These are phyloP conservation scores for Poa pratensis DNA, from an alignment of 176 grass and related monocot genomes.

Conservation along the genomic window DNA sequence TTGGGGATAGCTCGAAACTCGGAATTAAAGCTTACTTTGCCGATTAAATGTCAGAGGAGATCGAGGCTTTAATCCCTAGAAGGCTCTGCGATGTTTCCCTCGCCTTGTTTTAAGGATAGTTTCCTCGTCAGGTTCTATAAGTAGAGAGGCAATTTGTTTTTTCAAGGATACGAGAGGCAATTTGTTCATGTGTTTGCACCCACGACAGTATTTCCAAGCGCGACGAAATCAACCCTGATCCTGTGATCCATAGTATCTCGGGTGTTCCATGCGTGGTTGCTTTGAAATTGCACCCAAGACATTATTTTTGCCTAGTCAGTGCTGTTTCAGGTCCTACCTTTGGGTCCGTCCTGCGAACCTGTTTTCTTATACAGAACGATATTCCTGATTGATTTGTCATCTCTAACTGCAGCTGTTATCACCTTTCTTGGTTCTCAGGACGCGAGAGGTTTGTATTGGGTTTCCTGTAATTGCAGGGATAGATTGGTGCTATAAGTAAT, in stretches of 20 bases:
- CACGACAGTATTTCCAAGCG: background rate
- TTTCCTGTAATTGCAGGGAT: constrained; percentile 25
- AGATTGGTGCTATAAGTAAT: constrained; percentile 8
- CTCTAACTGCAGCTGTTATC: constrained; percentile 17
- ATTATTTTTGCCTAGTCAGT: background rate
- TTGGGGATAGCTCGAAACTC: background rate
- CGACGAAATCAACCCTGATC: background rate
- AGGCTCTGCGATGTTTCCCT: constrained; percentile 33
- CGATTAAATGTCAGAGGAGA: background rate
- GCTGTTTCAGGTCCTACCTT: constrained; percentile 2
- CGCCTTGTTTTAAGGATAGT: background rate
- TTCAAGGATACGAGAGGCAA: no score
- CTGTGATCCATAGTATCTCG: background rate
- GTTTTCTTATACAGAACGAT: background rate
- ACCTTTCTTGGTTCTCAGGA: background rate
- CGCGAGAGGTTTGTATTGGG: background rate
- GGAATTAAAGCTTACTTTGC: background rate
- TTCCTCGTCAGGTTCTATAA: background rate
- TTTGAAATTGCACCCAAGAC: no score
- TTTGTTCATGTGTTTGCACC: no score
- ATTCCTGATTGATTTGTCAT: background rate
- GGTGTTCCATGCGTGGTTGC: background rate
- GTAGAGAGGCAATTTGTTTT: no score
- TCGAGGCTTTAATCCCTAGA: background rate
- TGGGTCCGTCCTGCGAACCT: background rate